Evolutionary conservation across 352 stramenopile genomes (phyloP).

Genomic region (Plasmopara halstedii): DNA sequence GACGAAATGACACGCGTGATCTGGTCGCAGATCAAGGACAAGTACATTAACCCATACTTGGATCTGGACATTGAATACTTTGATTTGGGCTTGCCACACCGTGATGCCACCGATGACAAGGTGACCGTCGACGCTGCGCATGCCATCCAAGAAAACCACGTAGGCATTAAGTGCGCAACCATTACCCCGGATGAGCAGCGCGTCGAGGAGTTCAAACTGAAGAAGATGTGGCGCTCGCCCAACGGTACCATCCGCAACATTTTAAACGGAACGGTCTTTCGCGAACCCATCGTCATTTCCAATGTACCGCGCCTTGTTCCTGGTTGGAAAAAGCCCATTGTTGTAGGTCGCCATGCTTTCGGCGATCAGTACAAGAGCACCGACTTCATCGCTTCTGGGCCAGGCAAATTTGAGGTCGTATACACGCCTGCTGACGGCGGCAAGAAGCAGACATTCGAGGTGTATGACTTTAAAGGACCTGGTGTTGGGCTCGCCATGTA

Average conservation of each 20-base stretch:
- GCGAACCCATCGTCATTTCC: constrained; percentile 74
- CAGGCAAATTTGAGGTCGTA: constrained; percentile 68
- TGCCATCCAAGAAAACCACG: constrained; percentile 60
- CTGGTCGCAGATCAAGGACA: constrained; percentile 55
- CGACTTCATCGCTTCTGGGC: constrained; percentile 55
- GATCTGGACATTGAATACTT: constrained; percentile 80
- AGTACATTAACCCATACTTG: constrained; percentile 72
- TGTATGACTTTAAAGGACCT: constrained; percentile 57
- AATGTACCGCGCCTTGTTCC: constrained; percentile 72
- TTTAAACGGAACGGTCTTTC: constrained; percentile 75
- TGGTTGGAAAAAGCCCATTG: constrained; percentile 73
- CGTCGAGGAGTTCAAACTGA: constrained; percentile 67
- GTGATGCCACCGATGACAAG: constrained; percentile 69
- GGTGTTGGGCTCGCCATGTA: constrained; percentile 76
- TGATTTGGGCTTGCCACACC: constrained; percentile 61
- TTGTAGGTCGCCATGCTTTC: constrained; percentile 71
- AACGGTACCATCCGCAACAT: constrained; percentile 83
- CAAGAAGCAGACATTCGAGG: constrained; percentile 39
- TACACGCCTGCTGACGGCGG: constrained; percentile 53
- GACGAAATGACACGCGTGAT: constrained; percentile 79
- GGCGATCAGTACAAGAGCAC: constrained; percentile 77
- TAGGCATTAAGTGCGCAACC: constrained; percentile 80
- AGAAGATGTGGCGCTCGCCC: constrained; percentile 60
- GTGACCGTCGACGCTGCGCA: constrained; percentile 72
- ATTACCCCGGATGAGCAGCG: constrained; percentile 80